Evolutionary conservation across 768 basidiomycete genomes (phyloP).

Genomic region (Auricularia heimuer): DNA sequence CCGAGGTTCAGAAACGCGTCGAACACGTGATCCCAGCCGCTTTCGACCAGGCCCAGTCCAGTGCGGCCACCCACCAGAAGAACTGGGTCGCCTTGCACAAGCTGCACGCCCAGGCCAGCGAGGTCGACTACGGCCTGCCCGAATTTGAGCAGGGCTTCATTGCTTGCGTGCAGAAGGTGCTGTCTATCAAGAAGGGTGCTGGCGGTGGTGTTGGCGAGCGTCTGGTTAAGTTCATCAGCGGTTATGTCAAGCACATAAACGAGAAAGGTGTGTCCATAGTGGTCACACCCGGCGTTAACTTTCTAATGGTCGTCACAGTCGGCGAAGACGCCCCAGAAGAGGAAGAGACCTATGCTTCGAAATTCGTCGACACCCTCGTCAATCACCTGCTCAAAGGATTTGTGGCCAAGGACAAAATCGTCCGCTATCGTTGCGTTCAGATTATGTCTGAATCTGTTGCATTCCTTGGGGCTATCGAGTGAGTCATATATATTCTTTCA

Average conservation of each 20-base stretch:
- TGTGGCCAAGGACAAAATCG: conserved; percentile 75
- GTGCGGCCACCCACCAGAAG: conserved; percentile 78
- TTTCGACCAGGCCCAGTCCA: conserved; percentile 69
- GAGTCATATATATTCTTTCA: conserved; percentile 14
- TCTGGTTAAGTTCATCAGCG: conserved; percentile 70
- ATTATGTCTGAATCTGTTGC: conserved; percentile 72
- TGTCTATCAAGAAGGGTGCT: conserved; percentile 70
- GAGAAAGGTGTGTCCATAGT: conserved; percentile 47
- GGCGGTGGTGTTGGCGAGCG: conserved; percentile 34
- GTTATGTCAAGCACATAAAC: conserved; percentile 65
- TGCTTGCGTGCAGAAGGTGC: conserved; percentile 44
- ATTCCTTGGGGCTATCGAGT: conserved; percentile 82
- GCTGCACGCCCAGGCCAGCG: conserved; percentile 57
- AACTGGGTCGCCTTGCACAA: conserved; percentile 78
- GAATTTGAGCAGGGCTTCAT: conserved; percentile 61
- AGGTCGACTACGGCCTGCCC: conserved; percentile 37
- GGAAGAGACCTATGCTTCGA: conserved; percentile 57
- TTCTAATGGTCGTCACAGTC: background rate
- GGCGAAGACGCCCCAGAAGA: conserved; percentile 26
- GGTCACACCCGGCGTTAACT: too few relatives aligned
- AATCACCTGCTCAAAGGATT: conserved; percentile 72
- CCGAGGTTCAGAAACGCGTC: background rate
- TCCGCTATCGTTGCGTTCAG: conserved; percentile 71
- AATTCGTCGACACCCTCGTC: conserved; percentile 59
- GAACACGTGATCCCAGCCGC: conserved; percentile 43